Base-by-base conservation (phyloP, 495 filamentous ascomycete species). In the Xylaria intraflava region DNA sequence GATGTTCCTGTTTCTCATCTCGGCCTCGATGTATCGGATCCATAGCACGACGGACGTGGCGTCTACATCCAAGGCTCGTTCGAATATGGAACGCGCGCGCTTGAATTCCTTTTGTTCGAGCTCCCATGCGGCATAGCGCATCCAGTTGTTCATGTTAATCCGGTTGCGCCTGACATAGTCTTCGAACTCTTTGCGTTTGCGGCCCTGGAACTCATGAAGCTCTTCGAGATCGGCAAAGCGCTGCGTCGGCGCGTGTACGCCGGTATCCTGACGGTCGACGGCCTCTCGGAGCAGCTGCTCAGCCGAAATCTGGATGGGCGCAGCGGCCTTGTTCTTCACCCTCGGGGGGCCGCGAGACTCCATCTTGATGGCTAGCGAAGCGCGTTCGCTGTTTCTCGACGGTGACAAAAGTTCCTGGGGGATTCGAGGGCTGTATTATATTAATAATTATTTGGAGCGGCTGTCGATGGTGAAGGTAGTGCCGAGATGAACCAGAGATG, bases 101-200 rank as follows among this genome's bases (percentile, higher is more conserved):
- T 86, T 86, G 70, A 87, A 96, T 73, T 98, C 93, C 68, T 97
- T 98, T 70, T 98, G 93, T 69, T 98, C 93, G 29, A 98, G 77
- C 69, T 98, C 93, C 90, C 90, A 98, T 54, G 87, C 83, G 33
- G 93, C 93, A 77, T 98, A 98, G 58, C 89, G 86, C 83, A 95
- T 90, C 93, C 93, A 98, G 68, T 98, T 97, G 70, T 93, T 93
- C 79, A 96, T 90, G 58, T 96, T 95, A 62, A 97, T 78, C 60
- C 91, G 73, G 65, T 97, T 96, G 46, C 94, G 88, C 53, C 89
- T 85, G 45, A 96, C 89, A 87, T 96, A 97, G 77, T 95, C 88
- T 69, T 98, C 93, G 62, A 95, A 98, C 63, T 96, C 93, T 69
- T 90, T 94, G 59, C 93, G 77, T 72, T 96, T 96, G 48, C 93